phyloP scores from a whole-genome alignment of 768 basidiomycete genomes.

The Rhodocollybia butyracea region DNA sequence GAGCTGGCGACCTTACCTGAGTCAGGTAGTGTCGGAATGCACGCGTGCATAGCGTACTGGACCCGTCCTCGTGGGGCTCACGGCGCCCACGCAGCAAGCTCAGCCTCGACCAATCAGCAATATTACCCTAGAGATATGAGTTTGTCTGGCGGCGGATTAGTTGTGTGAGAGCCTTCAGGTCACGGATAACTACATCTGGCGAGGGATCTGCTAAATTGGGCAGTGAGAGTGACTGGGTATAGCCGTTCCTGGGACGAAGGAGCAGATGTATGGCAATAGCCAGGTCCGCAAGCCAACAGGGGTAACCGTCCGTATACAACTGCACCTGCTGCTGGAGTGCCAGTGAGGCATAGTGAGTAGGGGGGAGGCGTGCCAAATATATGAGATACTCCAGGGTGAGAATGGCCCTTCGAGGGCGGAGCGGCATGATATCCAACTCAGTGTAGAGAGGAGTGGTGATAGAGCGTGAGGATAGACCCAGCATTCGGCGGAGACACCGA shows the following conservation, averaged over 20 bases:
- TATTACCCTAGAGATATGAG: not conserved
- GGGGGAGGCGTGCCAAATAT: not conserved
- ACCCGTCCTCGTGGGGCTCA: not conserved
- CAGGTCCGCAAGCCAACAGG: not conserved
- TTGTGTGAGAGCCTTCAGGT: no score
- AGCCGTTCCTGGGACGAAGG: not conserved
- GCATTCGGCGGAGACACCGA: constrained; percentile 29
- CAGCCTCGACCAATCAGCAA: not conserved
- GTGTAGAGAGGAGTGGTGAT: constrained; percentile 14
- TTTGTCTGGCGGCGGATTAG: not conserved
- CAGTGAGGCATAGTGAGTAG: not conserved
- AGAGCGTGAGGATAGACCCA: constrained; percentile 10
- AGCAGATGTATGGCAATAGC: not conserved
- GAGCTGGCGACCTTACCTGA: not conserved
- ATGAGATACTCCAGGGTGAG: constrained; percentile 12
- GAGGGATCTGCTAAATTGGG: not conserved
- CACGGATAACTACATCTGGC: no score
- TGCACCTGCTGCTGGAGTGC: not conserved
- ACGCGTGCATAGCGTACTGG: not conserved
- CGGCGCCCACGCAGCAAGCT: not conserved
- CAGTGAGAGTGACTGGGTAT: not conserved
- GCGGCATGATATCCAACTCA: no score
- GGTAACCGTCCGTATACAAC: not conserved
- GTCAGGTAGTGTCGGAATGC: no score
- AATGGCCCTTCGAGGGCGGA: constrained; percentile 11